Percentiles rank a stretch among this genome's conserved stretches.
These are phyloP conservation scores for Sclerotinia minor DNA, from an alignment of 2,329 filamentous ascomycete genomes.

Conservation along the genomic window DNA sequence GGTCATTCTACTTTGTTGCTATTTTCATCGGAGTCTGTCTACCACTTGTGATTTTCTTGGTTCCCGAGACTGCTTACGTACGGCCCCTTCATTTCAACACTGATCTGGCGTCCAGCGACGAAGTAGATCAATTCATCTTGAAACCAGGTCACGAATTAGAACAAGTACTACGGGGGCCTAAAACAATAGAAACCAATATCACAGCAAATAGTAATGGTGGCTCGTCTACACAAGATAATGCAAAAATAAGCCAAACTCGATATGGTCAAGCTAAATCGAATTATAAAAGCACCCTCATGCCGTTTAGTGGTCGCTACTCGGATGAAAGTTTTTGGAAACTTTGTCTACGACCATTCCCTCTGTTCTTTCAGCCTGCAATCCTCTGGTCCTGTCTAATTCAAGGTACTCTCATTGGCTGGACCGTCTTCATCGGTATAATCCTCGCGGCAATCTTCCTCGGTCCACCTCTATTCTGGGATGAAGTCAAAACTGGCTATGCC, in stretches of 20 bases:
- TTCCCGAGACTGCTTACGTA: constrained; percentile 80
- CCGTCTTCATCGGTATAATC: constrained; percentile 85
- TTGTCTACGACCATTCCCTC: constrained; percentile 72
- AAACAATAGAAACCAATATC: constrained; percentile 18
- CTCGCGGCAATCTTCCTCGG: constrained; percentile 80
- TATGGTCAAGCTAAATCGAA: constrained; percentile 39
- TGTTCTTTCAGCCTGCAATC: constrained; percentile 83
- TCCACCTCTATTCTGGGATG: constrained; percentile 77
- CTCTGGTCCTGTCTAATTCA: constrained; percentile 79
- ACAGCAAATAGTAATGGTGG: constrained; percentile 14
- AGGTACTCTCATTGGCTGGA: constrained; percentile 92
- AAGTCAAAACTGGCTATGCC: constrained; percentile 80
- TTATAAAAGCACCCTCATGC: constrained; percentile 60
- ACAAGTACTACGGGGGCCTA: constrained; percentile 15
- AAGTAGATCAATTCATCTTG: constrained; percentile 24
- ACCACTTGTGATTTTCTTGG: constrained; percentile 72
- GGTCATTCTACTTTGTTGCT: constrained; percentile 85
- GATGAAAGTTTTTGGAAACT: constrained; percentile 69
- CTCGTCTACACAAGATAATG: not conserved
- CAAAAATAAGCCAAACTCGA: not conserved
- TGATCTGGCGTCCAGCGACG: constrained; percentile 52
- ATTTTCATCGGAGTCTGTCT: constrained; percentile 76
- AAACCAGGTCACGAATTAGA: constrained; percentile 23
- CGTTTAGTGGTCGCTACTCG: constrained; percentile 82
- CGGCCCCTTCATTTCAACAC: constrained; percentile 68